Conservation (phyloP, 352 stramenopile species). For the Peronospora belbahrii region DNA sequence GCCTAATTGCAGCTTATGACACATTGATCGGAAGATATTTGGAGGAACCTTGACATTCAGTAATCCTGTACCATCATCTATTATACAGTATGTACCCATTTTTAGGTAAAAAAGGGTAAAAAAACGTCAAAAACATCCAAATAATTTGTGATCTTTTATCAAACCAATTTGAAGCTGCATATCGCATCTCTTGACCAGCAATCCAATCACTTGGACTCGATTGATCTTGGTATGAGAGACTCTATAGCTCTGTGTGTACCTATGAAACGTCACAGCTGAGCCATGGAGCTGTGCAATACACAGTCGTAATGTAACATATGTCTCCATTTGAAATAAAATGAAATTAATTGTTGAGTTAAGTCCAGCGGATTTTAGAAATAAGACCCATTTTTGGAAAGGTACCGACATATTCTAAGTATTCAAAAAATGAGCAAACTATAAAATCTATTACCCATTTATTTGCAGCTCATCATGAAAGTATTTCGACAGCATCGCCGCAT, state of each 20-base stretch:
- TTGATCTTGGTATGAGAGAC: slow-evolving; percentile 12
- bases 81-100: background rate
- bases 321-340: slow-evolving; percentile 11
- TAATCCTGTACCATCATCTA: slow-evolving; percentile 40
- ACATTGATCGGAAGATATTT: background rate
- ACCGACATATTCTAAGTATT: too few relatives aligned
- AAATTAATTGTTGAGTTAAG: background rate
- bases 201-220: slow-evolving; percentile 26
- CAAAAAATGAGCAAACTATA: background rate
- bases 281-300: slow-evolving; percentile 26
- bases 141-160: background rate
- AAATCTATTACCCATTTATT: too few relatives aligned
- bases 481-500: too few relatives aligned
- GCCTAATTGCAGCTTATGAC: slow-evolving; percentile 17
- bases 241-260: slow-evolving; percentile 12
- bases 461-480: too few relatives aligned
- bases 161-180: slow-evolving; percentile 28
- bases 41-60: slow-evolving; percentile 19
- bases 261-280: slow-evolving; percentile 15
- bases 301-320: slow-evolving; percentile 19
- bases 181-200: slow-evolving; percentile 18
- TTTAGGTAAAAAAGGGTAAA: slow-evolving; percentile 3
- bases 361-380: too few relatives aligned
- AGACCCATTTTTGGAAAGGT: too few relatives aligned
- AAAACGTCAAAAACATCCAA: too few relatives aligned